Percentiles rank a stretch among this genome's conserved stretches.
phyloP scores from a whole-genome alignment of 1,284 basidiomycete genomes.

The Ustilago tritici region DNA sequence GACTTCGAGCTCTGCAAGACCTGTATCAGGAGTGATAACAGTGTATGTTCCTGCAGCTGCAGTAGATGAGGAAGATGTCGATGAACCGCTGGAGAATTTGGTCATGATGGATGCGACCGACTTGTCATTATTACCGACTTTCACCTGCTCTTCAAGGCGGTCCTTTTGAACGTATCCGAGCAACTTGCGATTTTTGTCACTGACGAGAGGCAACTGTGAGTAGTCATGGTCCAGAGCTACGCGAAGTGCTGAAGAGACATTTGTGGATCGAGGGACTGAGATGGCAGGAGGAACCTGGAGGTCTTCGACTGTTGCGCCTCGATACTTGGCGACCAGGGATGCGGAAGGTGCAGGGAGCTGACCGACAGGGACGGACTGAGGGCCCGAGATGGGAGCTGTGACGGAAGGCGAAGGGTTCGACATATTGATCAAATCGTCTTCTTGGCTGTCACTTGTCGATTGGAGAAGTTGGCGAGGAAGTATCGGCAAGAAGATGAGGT shows the following conservation, averaged over 20 bases:
- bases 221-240: slow-evolving; percentile 66
- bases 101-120: slow-evolving; percentile 55
- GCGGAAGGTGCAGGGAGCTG: slow-evolving; percentile 51
- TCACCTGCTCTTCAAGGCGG: slow-evolving; percentile 49
- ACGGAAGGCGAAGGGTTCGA: slow-evolving; percentile 37
- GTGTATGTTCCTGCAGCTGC: slow-evolving; percentile 47
- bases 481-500: neutral
- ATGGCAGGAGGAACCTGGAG: slow-evolving; percentile 64
- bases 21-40: slow-evolving; percentile 64
- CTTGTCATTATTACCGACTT: slow-evolving; percentile 41
- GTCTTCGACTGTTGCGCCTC: slow-evolving; percentile 64
- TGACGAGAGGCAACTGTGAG: slow-evolving; percentile 60
- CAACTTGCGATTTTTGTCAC: slow-evolving; percentile 55
- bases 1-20: slow-evolving; percentile 63
- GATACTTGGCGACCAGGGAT: slow-evolving; percentile 53
- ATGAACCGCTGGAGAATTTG: slow-evolving; percentile 48
- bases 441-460: neutral
- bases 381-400: slow-evolving; percentile 59
- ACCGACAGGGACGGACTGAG: slow-evolving; percentile 49
- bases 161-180: slow-evolving; percentile 64
- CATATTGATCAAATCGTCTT: slow-evolving; percentile 10
- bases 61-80: slow-evolving; percentile 22
- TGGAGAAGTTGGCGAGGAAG: neutral
- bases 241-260: slow-evolving; percentile 47
- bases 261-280: slow-evolving; percentile 52